A percentile compares a stretch with the other conserved stretches of the same genome.
Conservation (phyloP, 129 eudicot genomes). For the Apium graveolens region DNA sequence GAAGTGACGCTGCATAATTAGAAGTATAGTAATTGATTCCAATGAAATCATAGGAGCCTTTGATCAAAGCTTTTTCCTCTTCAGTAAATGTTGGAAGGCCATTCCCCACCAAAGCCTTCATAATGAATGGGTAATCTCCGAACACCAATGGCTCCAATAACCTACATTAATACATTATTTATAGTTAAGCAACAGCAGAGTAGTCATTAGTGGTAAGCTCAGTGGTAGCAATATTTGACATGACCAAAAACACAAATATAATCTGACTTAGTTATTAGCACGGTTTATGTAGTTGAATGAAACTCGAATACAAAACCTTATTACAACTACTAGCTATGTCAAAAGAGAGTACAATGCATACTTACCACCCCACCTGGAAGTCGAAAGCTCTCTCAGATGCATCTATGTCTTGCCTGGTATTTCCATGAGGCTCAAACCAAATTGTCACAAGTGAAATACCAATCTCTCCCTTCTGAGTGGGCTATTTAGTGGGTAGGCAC, state of each 20-base stretch:
- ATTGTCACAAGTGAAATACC: constrained; percentile 23
- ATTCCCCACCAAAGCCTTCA: constrained; percentile 13
- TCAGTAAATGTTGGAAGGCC: constrained; percentile 15
- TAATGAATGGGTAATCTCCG: constrained; percentile 17
- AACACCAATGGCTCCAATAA: constrained; percentile 9
- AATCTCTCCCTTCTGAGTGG: constrained; percentile 34
- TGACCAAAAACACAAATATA: background rate
- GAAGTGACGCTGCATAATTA: background rate
- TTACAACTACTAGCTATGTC: background rate
- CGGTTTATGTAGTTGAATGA: too few relatives aligned
- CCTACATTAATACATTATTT: background rate
- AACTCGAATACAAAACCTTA: background rate
- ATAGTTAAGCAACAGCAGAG: background rate
- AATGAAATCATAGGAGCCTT: constrained; percentile 10
- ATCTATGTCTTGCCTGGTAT: constrained; percentile 2
- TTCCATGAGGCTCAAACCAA: constrained; percentile 22
- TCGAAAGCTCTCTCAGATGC: constrained; percentile 30
- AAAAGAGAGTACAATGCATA: background rate
- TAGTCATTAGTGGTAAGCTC: background rate
- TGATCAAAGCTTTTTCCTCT: constrained; percentile 11
- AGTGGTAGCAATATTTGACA: background rate
- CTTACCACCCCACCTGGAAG: constrained; percentile 34
- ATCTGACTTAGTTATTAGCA: background rate
- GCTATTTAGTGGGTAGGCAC: background rate
- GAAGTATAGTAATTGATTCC: constrained; percentile 16